phyloP scores from a whole-genome alignment of 2,329 filamentous ascomycete species.

The Berkeleyomyces rouxiae region DNA sequence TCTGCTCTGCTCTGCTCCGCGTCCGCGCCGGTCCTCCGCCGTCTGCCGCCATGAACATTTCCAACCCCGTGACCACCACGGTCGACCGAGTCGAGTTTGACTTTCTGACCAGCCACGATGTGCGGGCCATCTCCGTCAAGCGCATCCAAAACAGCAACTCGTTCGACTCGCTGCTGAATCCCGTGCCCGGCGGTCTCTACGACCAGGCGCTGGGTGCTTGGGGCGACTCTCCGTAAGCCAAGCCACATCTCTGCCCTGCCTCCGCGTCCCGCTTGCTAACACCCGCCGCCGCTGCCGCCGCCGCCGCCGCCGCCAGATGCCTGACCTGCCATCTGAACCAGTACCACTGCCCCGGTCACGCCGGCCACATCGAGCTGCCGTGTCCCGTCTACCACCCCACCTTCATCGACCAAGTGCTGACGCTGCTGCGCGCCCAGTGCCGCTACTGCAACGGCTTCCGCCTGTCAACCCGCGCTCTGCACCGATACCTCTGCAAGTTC shows the following conservation, averaged over 20 bases:
- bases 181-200: constrained; percentile 79
- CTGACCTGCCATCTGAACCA: constrained; percentile 78
- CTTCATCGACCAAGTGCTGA: constrained; percentile 82
- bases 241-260: neutral
- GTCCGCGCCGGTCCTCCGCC: neutral
- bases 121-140: constrained; percentile 80
- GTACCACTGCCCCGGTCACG: constrained; percentile 74
- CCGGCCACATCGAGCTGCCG: constrained; percentile 87
- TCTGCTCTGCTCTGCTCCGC: neutral
- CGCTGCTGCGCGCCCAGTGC: constrained; percentile 73
- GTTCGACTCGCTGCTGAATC: constrained; percentile 84
- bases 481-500: constrained; percentile 69
- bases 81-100: constrained; percentile 82
- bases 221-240: constrained; percentile 57
- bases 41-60: constrained; percentile 41
- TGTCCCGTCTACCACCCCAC: constrained; percentile 91
- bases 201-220: constrained; percentile 83
- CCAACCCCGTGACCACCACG: constrained; percentile 67
- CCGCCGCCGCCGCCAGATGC: constrained; percentile 45
- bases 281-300: neutral
- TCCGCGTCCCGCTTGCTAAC: neutral
- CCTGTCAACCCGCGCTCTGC: constrained; percentile 58
- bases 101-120: constrained; percentile 66
- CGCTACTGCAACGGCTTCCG: constrained; percentile 80
- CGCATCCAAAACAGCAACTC: constrained; percentile 83